Conservation (phyloP, 768 basidiomycete genomes). For the Candolleomyces efflorescens region DNA sequence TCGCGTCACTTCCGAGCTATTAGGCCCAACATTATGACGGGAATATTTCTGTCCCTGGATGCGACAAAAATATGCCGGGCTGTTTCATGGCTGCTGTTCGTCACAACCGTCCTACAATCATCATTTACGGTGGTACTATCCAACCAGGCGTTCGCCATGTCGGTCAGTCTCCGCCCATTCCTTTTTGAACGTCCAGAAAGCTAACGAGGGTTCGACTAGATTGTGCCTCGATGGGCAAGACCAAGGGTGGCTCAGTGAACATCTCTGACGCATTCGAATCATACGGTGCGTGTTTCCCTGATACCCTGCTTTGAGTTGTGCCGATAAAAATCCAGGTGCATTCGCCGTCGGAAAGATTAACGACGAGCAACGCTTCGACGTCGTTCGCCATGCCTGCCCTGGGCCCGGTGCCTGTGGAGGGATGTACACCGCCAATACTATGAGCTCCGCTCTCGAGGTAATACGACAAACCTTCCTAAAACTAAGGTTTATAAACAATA, state of each 20-base stretch:
- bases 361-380: constrained; percentile 80
- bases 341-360: constrained; percentile 71
- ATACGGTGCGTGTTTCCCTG: constrained; percentile 45
- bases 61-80: constrained; percentile 93
- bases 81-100: constrained; percentile 83
- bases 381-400: constrained; percentile 82
- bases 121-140: constrained; percentile 86
- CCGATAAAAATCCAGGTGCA: constrained; percentile 47
- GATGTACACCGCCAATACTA: constrained; percentile 90
- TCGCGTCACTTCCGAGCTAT: too few relatives aligned
- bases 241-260: constrained; percentile 80
- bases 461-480: background rate
- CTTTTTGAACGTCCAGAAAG: background rate
- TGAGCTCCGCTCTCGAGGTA: constrained; percentile 80
- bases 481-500: background rate
- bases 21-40: constrained; percentile 88
- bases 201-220: constrained; percentile 31
- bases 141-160: constrained; percentile 69
- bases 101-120: constrained; percentile 84
- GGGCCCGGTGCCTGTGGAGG: constrained; percentile 84
- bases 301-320: background rate
- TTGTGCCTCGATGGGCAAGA: constrained; percentile 72
- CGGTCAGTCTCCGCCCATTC: constrained; percentile 33
- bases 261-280: constrained; percentile 85
- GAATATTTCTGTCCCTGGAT: constrained; percentile 83